Conservation (phyloP, 768 basidiomycete genomes). For the Auriscalpium orientale region DNA sequence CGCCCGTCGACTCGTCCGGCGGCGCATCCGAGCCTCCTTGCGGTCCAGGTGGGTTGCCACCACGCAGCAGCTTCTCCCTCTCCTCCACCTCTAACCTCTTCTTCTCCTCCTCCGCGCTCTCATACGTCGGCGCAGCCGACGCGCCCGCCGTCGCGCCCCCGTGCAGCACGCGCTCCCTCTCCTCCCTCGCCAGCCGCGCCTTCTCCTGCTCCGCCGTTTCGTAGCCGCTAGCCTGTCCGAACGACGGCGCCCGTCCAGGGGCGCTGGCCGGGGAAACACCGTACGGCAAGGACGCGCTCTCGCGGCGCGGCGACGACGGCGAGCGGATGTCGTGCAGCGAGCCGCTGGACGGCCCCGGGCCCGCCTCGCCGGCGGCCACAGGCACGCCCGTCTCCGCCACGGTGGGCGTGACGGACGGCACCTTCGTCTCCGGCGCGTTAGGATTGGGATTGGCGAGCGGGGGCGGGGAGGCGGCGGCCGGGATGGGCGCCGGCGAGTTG, state of each 20-base stretch:
- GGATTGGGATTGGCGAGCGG: conserved; percentile 25
- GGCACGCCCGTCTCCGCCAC: conserved; percentile 76
- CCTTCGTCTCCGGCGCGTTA: conserved; percentile 18
- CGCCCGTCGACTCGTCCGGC: conserved; percentile 25
- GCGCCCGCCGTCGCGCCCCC: conserved; percentile 12
- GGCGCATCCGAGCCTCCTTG: conserved; percentile 4
- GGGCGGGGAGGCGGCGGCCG: conserved; percentile 8
- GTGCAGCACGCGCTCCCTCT: conserved; percentile 39
- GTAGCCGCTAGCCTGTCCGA: conserved; percentile 12
- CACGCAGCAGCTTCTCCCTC: conserved; percentile 38
- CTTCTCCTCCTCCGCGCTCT: conserved; percentile 56
- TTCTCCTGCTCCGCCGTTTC: conserved; percentile 63
- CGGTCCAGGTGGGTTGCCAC: neutral
- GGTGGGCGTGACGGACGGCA: conserved; percentile 43
- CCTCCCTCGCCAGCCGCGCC: conserved; percentile 46
- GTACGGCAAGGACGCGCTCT: conserved; percentile 1
- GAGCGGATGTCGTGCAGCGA: conserved; percentile 43
- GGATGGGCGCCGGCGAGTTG: conserved; percentile 23
- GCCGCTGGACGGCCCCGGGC: conserved; percentile 62
- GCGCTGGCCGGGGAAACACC: neutral
- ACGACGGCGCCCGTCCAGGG: conserved; percentile 19
- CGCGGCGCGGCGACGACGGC: neutral
- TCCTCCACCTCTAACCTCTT: conserved; percentile 58
- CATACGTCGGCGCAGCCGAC: conserved; percentile 20
- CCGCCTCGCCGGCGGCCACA: conserved; percentile 46